These are phyloP conservation scores for Zalerion maritima DNA, from an alignment of 495 filamentous ascomycete genomes.

Conservation along the genomic window DNA sequence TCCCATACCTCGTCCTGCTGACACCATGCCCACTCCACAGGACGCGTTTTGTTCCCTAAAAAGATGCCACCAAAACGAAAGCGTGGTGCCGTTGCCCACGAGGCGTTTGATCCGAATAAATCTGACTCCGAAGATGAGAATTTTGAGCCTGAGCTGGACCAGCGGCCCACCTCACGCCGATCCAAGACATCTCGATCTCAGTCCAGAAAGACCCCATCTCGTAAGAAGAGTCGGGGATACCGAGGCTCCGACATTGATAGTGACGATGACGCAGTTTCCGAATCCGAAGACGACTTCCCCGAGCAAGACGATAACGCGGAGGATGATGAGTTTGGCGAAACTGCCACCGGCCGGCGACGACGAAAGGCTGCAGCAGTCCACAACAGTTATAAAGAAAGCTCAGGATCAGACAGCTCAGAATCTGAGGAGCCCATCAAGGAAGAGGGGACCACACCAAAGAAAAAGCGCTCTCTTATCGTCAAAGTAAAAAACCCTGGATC, in stretches of 20 bases:
- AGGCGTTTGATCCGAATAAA: conserved; percentile 64
- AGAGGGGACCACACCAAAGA: conserved; percentile 12
- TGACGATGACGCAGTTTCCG: conserved; percentile 44
- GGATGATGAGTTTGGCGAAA: conserved; percentile 42
- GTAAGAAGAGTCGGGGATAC: conserved; percentile 31
- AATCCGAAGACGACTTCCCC: conserved; percentile 49
- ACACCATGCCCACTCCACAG: too few relatives aligned
- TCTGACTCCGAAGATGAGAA: conserved; percentile 77
- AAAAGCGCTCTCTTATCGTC: conserved; percentile 15
- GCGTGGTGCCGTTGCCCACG: conserved; percentile 33
- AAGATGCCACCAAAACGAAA: conserved; percentile 52
- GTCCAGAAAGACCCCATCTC: conserved; percentile 23
- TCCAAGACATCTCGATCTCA: conserved; percentile 22
- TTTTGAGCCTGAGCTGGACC: conserved; percentile 39
- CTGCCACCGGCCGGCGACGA: conserved; percentile 54
- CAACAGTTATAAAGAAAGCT: conserved; percentile 32
- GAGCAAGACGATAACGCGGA: conserved; percentile 47
- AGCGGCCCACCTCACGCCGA: conserved; percentile 28
- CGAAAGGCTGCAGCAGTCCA: conserved; percentile 42
- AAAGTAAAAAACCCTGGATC: conserved; percentile 12
- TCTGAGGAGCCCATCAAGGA: conserved; percentile 12
- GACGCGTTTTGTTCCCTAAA: too few relatives aligned
- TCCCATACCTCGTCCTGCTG: too few relatives aligned
- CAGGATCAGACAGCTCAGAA: conserved; percentile 19
- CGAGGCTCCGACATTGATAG: conserved; percentile 53